Percentiles rank a stretch among this genome's conserved stretches.
Conservation (phyloP, 805 yeast species). For the Candida nonsorbophila region DNA sequence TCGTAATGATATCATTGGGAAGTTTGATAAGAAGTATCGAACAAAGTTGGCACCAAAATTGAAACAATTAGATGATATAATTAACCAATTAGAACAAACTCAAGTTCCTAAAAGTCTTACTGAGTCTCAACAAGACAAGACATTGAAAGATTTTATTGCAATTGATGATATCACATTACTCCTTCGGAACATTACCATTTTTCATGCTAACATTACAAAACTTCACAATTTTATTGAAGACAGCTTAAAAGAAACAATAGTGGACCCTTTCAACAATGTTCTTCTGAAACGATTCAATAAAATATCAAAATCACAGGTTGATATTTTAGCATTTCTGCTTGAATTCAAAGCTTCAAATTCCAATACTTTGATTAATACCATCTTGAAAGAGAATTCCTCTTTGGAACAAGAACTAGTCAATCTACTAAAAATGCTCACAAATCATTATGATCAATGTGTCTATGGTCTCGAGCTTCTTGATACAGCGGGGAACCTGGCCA, state of each 20-base stretch:
- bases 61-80: conserved; percentile 17
- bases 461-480: conserved; percentile 39
- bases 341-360: conserved; percentile 8
- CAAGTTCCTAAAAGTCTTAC: conserved; percentile 19
- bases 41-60: conserved; percentile 17
- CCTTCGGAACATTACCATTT: conserved; percentile 18
- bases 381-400: conserved; percentile 37
- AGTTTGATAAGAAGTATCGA: conserved; percentile 6
- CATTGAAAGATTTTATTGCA: conserved; percentile 29
- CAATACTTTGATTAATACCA: conserved; percentile 14
- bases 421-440: conserved; percentile 64
- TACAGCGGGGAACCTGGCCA: conserved; percentile 10
- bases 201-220: conserved; percentile 19
- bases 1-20: conserved; percentile 8
- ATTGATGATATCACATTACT: conserved; percentile 23
- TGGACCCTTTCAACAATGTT: conserved; percentile 10
- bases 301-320: conserved; percentile 13
- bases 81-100: conserved; percentile 17
- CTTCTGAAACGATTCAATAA: conserved; percentile 10
- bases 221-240: conserved; percentile 12
- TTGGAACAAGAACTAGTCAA: conserved; percentile 68
- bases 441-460: conserved; percentile 77
- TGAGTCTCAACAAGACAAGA: conserved; percentile 1
- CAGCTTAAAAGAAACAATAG: conserved; percentile 12
- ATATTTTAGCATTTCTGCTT: conserved; percentile 8